These are phyloP conservation scores for Silene latifolia DNA, from an alignment of 148 eudicot genomes.

Conservation along the genomic window DNA sequence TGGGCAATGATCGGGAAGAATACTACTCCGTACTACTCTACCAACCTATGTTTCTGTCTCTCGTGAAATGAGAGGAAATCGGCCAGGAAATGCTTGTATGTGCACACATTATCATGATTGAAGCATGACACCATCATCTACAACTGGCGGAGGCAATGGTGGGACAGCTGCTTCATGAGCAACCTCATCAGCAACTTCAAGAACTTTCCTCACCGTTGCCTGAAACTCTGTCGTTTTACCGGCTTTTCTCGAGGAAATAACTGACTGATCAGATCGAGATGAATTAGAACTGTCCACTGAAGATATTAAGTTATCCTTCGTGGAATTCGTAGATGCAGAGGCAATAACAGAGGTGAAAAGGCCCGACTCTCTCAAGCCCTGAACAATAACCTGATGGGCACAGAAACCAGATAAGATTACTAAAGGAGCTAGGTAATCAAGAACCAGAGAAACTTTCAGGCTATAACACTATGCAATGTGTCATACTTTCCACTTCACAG, in stretches of 20 bases:
- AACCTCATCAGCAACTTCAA: conserved; percentile 29
- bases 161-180: conserved; percentile 61
- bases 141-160: conserved; percentile 66
- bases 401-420: background rate
- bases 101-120: conserved; percentile 28
- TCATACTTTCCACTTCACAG: no score
- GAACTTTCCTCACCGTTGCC: conserved; percentile 50
- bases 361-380: conserved; percentile 77
- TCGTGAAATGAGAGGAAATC: conserved; percentile 10
- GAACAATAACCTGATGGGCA: conserved; percentile 56
- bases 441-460: no score
- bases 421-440: no score
- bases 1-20: conserved; percentile 61
- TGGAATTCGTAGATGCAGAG: conserved; percentile 45
- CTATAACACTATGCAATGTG: no score
- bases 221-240: conserved; percentile 37
- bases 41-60: no score
- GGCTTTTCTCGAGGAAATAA: conserved; percentile 46
- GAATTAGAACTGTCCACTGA: conserved; percentile 35
- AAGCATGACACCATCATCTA: conserved; percentile 25
- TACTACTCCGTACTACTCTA: no score
- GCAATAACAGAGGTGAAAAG: conserved; percentile 56
- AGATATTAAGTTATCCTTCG: background rate
- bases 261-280: conserved; percentile 23
- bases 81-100: background rate